phyloP scores from a whole-genome alignment of 2,329 filamentous ascomycete species.

The Ophiocordyceps polyrhachis-furcata region DNA sequence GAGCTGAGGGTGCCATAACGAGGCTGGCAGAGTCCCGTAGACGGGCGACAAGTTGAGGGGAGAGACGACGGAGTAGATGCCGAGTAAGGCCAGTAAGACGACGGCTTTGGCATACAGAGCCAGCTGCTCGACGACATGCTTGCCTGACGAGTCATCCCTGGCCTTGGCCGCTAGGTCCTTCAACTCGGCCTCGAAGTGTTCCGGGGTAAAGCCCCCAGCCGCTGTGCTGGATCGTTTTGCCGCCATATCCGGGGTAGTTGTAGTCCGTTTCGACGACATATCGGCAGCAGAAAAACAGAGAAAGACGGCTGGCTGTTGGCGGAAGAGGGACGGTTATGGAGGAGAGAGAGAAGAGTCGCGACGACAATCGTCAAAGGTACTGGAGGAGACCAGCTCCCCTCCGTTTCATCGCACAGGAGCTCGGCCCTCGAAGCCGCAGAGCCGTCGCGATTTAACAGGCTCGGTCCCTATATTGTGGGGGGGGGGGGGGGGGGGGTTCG shows the following conservation, averaged over 20 bases:
- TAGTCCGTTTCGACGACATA: background rate
- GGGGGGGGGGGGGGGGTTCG: background rate
- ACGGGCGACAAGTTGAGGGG: slow-evolving; percentile 67
- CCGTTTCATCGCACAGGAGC: background rate
- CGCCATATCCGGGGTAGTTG: background rate
- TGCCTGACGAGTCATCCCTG: slow-evolving; percentile 12
- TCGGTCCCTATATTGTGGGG: background rate
- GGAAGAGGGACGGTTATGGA: background rate
- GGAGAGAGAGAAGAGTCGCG: background rate
- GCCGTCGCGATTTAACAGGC: background rate
- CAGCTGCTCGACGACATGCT: slow-evolving; percentile 17
- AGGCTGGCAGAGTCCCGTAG: slow-evolving; percentile 68
- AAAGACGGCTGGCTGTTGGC: background rate
- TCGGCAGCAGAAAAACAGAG: background rate
- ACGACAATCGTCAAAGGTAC: background rate
- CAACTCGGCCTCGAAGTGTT: slow-evolving; percentile 35
- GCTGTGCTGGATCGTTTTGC: slow-evolving; percentile 1
- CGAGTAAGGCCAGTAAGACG: slow-evolving; percentile 19
- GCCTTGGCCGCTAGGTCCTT: slow-evolving; percentile 28
- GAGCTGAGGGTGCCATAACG: slow-evolving; percentile 49
- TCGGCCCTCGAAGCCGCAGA: background rate
- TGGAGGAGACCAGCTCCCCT: background rate
- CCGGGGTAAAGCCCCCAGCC: slow-evolving; percentile 23
- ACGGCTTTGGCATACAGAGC: slow-evolving; percentile 17
- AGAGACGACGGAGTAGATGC: slow-evolving; percentile 49